These are phyloP conservation scores for Pseudocercospora fijiensis DNA, from an alignment of 2,329 filamentous ascomycete species.

Conservation along the genomic window DNA sequence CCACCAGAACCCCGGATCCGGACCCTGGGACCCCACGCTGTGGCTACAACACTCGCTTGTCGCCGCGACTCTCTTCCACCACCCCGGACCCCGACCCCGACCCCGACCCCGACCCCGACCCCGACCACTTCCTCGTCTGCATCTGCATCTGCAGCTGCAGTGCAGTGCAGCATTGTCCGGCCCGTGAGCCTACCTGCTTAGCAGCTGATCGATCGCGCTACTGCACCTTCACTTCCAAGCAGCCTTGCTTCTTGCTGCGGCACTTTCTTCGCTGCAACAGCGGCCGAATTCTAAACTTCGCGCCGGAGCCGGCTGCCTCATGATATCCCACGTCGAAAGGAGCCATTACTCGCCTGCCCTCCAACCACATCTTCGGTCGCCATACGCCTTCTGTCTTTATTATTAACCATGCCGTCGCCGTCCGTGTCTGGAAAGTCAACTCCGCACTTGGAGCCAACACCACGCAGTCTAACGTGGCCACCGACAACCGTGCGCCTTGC, in stretches of 20 bases:
- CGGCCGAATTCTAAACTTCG: conserved; percentile 11
- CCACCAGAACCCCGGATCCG: background rate
- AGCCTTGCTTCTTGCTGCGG: background rate
- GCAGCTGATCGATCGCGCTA: conserved; percentile 20
- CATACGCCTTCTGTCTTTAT: conserved; percentile 7
- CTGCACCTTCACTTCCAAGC: conserved; percentile 14
- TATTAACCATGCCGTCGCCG: conserved; percentile 22
- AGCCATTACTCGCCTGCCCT: conserved; percentile 16
- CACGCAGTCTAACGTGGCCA: conserved; percentile 27
- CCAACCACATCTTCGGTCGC: conserved; percentile 20
- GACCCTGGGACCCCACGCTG: background rate
- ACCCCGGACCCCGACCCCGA: too few relatives aligned
- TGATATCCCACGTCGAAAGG: conserved; percentile 22
- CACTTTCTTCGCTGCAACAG: conserved; percentile 16
- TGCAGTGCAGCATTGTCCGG: conserved; percentile 17
- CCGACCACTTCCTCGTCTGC: background rate
- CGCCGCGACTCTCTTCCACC: background rate
- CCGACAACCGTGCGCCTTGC: conserved; percentile 16
- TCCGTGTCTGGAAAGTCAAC: conserved; percentile 12
- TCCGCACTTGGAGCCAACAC: conserved; percentile 18
- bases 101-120: too few relatives aligned
- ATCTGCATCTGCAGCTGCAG: too few relatives aligned
- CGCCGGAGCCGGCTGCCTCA: conserved; percentile 12
- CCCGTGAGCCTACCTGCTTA: conserved; percentile 18
- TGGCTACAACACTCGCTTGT: background rate